Evolutionary conservation across 768 basidiomycete species (phyloP), one percentile per base, ranked within the genome.

Genomic region (Phaeotremella skinneri): DNA sequence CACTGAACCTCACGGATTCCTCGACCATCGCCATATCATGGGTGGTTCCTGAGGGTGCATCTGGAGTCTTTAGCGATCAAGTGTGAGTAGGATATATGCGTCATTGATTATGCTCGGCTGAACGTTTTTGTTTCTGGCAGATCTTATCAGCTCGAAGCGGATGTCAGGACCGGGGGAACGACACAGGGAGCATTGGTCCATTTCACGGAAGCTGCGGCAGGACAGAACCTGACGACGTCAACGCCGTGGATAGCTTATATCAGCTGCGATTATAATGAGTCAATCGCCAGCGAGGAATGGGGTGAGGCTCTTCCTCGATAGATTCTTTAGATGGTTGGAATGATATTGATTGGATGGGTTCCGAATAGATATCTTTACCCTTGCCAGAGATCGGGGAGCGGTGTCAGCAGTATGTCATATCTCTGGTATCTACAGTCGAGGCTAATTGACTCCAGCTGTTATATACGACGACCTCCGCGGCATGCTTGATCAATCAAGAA

Each of bases 201-300:
- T 73, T 93, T 94, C 68, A 83, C 85, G 0, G 91, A 91, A 70
- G 80, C 81, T 16, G 48, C 50, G 79, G 80, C 81, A 57, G 74
- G 66, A 25, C 50, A 53, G 54, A 70, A 66, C 58, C 32, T 61
- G 26, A 64, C 72, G 83, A 87, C 88, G 2, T 80, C 79, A 4
- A 89, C 91, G 0, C 90, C 92, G 2, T 96, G 91, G 91, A 88
- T 96, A 67, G 92, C 92, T 13, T 81, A 92, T 63, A 83, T 96
- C 49, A 83, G 85, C 2, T 94, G 91, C 75, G 91, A 93, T 70
- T 70, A 73, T 56, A 91, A 92, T 74, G 81, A 85, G 17, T 89
- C 89, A 16, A 78, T 82, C 59, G 79, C 83, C 21, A 73, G 72
- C 47, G 52, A 67, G 49, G 67, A 75, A 48, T 72, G 68, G 73